A percentile compares a stretch with the other conserved stretches of the same genome.
phyloP scores from a whole-genome alignment of 768 basidiomycete genomes.

The Hysterangium stoloniferum region DNA sequence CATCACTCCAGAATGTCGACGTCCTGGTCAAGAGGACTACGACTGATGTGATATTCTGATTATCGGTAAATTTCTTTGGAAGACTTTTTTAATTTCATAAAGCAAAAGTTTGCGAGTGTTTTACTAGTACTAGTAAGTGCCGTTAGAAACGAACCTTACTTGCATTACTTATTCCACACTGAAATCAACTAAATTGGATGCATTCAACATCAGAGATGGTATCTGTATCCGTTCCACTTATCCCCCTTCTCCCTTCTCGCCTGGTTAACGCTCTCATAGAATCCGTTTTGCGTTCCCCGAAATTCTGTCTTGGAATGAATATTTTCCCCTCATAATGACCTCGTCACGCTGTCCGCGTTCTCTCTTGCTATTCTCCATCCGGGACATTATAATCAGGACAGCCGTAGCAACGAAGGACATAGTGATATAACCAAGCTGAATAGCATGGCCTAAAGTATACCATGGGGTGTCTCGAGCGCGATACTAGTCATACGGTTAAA shows the following conservation, averaged over 20 bases:
- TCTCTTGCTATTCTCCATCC: slow-evolving; percentile 51
- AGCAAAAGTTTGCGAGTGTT: too few relatives aligned
- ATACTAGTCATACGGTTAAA: slow-evolving; percentile 36
- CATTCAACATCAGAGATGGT: slow-evolving; percentile 41
- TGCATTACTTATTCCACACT: too few relatives aligned
- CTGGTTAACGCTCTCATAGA: slow-evolving; percentile 27
- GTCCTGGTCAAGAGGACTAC: too few relatives aligned
- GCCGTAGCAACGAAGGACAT: slow-evolving; percentile 52
- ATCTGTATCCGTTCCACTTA: slow-evolving; percentile 70
- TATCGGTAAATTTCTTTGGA: too few relatives aligned
- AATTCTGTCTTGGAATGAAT: neutral
- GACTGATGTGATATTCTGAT: too few relatives aligned
- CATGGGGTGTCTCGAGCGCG: slow-evolving; percentile 56
- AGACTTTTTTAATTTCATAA: too few relatives aligned
- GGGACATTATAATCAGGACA: slow-evolving; percentile 40
- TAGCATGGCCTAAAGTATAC: slow-evolving; percentile 62
- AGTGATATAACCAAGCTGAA: slow-evolving; percentile 61
- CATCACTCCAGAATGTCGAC: too few relatives aligned
- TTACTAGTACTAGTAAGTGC: too few relatives aligned
- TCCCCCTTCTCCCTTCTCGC: slow-evolving; percentile 60
- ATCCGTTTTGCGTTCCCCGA: neutral
- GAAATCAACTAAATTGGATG: too few relatives aligned
- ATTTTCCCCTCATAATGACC: slow-evolving; percentile 30
- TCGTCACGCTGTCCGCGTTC: slow-evolving; percentile 66
- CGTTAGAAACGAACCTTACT: too few relatives aligned